phyloP scores from a whole-genome alignment of 2,329 filamentous ascomycete species.

The Talaromyces piceae region DNA sequence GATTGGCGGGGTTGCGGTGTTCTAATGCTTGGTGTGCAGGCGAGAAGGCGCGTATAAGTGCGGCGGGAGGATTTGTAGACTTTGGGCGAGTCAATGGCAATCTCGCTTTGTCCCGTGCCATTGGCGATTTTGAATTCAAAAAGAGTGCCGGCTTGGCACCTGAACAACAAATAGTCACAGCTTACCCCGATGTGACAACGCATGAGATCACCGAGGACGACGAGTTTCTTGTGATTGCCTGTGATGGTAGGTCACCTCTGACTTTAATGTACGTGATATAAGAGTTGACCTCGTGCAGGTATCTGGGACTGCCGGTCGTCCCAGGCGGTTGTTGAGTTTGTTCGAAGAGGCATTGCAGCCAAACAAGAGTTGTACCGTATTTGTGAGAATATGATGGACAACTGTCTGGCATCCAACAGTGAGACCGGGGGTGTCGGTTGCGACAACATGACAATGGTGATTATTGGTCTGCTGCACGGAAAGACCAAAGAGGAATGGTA shows the following conservation, averaged over 20 bases:
- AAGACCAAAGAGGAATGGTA: slow-evolving; percentile 98
- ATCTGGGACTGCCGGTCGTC: slow-evolving; percentile 99
- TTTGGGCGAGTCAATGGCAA: slow-evolving; percentile 98
- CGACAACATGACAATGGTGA: slow-evolving; percentile 98
- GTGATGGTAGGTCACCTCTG: slow-evolving; percentile 63
- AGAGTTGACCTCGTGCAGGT: slow-evolving; percentile 50
- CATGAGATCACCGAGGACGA: slow-evolving; percentile 90
- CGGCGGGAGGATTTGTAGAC: slow-evolving; percentile 94
- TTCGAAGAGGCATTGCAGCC: slow-evolving; percentile 87
- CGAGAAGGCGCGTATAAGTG: slow-evolving; percentile 92
- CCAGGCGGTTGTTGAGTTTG: slow-evolving; percentile 94
- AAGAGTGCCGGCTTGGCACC: slow-evolving; percentile 94
- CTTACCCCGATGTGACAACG: slow-evolving; percentile 85
- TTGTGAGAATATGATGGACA: slow-evolving; percentile 99
- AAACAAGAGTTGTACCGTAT: slow-evolving; percentile 93
- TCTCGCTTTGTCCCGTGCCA: slow-evolving; percentile 88
- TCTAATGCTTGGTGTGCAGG: slow-evolving; percentile 44
- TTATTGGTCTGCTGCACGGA: slow-evolving; percentile 82
- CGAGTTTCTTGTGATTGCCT: slow-evolving; percentile 89
- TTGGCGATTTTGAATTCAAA: slow-evolving; percentile 99
- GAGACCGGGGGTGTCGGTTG: slow-evolving; percentile 97
- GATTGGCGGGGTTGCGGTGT: background rate
- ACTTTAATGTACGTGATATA: slow-evolving; percentile 11
- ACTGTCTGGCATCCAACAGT: slow-evolving; percentile 94
- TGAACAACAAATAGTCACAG: slow-evolving; percentile 98